Conservation (phyloP, 495 filamentous ascomycete genomes). For the Hypoxylon fuscum region DNA sequence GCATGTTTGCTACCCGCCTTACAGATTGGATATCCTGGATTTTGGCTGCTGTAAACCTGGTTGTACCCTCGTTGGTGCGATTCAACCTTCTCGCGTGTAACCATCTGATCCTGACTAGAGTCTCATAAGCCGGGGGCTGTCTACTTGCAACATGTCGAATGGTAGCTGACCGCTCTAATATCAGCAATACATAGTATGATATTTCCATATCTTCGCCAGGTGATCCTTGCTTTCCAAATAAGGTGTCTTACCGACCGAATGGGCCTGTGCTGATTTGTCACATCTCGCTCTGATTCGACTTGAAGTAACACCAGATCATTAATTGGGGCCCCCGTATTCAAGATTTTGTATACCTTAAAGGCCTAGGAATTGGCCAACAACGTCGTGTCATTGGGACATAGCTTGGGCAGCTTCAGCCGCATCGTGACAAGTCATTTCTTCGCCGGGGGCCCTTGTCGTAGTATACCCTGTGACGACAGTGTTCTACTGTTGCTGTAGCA, state of each 20-base stretch:
- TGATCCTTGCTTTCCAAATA: conserved; percentile 12
- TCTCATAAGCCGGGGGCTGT: conserved; percentile 25
- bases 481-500: too few species aligned
- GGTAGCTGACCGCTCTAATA: background rate
- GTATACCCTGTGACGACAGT: too few species aligned
- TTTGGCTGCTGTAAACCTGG: conserved; percentile 1
- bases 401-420: conserved; percentile 21
- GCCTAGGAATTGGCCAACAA: background rate
- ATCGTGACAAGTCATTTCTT: conserved; percentile 17
- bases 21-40: conserved; percentile 14
- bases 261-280: conserved; percentile 8
- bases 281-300: conserved; percentile 10
- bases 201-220: conserved; percentile 2
- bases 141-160: conserved; percentile 31
- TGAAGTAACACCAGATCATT: conserved; percentile 18
- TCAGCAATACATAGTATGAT: background rate
- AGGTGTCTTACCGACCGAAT: conserved; percentile 26
- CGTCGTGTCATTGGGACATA: conserved; percentile 1
- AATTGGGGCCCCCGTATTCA: conserved; percentile 26
- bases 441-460: too few species aligned
- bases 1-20: conserved; percentile 30
- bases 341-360: background rate
- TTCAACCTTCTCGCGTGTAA: conserved; percentile 27
- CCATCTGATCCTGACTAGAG: conserved; percentile 4
- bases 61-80: conserved; percentile 15